Percentiles rank a stretch among this genome's conserved stretches.
Conservation (phyloP, 2,329 filamentous ascomycete species). For the Trichoderma aggressivum region DNA sequence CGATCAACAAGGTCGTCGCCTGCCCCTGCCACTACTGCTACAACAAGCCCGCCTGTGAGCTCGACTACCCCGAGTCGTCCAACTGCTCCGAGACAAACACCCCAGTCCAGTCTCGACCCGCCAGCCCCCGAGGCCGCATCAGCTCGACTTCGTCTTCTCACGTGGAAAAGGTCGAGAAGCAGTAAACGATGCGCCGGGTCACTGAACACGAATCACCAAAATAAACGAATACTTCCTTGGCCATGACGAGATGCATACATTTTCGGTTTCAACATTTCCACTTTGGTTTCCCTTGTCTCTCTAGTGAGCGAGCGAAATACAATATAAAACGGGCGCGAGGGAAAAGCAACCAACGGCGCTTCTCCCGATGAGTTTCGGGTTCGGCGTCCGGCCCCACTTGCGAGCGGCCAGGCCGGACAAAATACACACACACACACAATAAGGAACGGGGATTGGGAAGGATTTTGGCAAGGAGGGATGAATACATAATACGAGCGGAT, state of each 20-base stretch:
- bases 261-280: background rate
- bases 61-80: background rate
- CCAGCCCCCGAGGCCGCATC: background rate
- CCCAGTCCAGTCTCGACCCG: background rate
- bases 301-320: background rate
- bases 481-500: background rate
- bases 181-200: background rate
- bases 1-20: slow-evolving; percentile 32
- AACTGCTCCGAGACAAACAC: background rate
- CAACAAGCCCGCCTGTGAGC: slow-evolving; percentile 21
- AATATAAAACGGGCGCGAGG: background rate
- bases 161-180: background rate
- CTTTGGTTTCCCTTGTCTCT: background rate
- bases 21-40: slow-evolving; percentile 39
- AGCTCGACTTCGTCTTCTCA: background rate
- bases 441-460: background rate
- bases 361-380: background rate
- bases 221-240: background rate
- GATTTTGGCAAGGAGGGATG: background rate
- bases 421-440: background rate
- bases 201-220: background rate
- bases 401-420: background rate
- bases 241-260: too few species aligned
- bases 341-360: background rate
- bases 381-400: slow-evolving; percentile 10